A percentile compares a stretch with the other conserved stretches of the same genome.
phyloP scores from a whole-genome alignment of 805 yeast species.

The Zygoascus ofunaensis region DNA sequence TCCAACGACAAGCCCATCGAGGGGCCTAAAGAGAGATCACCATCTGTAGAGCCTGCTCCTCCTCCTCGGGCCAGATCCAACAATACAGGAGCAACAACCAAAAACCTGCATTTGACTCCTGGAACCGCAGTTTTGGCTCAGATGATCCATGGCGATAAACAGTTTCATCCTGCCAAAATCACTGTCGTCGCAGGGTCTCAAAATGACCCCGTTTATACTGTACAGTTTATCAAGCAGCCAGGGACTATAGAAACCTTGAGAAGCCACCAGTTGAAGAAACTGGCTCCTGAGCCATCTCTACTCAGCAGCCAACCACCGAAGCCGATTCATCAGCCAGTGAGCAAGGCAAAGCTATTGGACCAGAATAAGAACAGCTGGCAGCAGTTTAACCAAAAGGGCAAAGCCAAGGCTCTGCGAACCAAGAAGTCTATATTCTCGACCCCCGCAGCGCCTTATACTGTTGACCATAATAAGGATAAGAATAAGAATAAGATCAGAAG shows the following conservation, averaged over 20 bases:
- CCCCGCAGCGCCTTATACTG: not conserved
- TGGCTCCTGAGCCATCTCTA: not conserved
- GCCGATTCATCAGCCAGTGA: slow-evolving; percentile 6
- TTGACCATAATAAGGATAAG: not conserved
- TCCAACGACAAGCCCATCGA: not conserved
- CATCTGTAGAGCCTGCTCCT: not conserved
- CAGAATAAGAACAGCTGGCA: slow-evolving; percentile 24
- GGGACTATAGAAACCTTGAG: slow-evolving; percentile 20
- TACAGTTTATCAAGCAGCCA: slow-evolving; percentile 16
- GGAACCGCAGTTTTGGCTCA: slow-evolving; percentile 23
- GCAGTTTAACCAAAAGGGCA: slow-evolving; percentile 17
- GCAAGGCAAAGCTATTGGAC: slow-evolving; percentile 15
- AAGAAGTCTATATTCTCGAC: not conserved
- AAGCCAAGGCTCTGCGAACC: not conserved
- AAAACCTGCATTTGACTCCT: not conserved
- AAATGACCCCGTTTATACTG: slow-evolving; percentile 20
- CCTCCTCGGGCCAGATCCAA: not conserved
- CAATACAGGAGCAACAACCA: not conserved
- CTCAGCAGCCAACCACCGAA: not conserved
- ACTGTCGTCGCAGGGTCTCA: slow-evolving; percentile 23
- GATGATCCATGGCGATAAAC: slow-evolving; percentile 23
- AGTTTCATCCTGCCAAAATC: slow-evolving; percentile 21
- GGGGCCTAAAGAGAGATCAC: not conserved
- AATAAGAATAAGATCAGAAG: too few relatives aligned
- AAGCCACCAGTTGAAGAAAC: slow-evolving; percentile 4